Evolutionary conservation across 345 rosid genomes (phyloP), one percentile per base, ranked within the genome.

Genomic region (Kandelia obovata): DNA sequence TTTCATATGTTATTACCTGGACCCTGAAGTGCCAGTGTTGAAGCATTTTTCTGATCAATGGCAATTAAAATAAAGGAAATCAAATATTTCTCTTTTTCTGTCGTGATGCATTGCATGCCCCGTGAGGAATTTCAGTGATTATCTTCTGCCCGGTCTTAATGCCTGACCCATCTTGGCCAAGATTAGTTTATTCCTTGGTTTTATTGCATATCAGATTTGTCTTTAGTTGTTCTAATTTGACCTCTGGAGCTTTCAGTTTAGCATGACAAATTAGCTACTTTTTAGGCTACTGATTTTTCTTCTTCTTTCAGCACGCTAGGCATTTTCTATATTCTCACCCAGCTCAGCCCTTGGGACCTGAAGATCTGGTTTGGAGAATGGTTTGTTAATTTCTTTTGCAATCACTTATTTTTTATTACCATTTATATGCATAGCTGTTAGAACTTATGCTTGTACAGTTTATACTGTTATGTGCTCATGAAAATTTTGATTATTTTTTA

Each of bases 341-440:
- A 71, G 98, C 98, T 68, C 96, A 81, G 72, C 95, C 90, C 20
- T 75, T 89, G 83, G 99, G 99, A 73, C 96, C 98, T 5, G 99
- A 96, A 82, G 99, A 96, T 80, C 78, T 96, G 74, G 83, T 81
- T 58, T 96, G 99, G 99, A 85, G 94, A 85, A 89, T 96, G 99
- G 96, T 95, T 68, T 15, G 91, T 82, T 26, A 56, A 73, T 65
- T 17, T 71, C 64, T 57, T 9, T 31, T 43, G 16, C 49, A 43
- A 43, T 43, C 49, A 13, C 17, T 66, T 4, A 20, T 11, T 20
- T 27, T 15, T 59, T 34, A 19, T 0, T 23, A n/a, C 39, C 31
- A 6, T 66, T 34, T 66, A 23, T 25, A 46, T 56, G 20, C 23
- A n/a, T 69, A 2, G 2, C 19, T 21, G 31, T 37, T 7, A 15